phyloP scores from a whole-genome alignment of 768 basidiomycete genomes.

The Tephrocybe sp. region DNA sequence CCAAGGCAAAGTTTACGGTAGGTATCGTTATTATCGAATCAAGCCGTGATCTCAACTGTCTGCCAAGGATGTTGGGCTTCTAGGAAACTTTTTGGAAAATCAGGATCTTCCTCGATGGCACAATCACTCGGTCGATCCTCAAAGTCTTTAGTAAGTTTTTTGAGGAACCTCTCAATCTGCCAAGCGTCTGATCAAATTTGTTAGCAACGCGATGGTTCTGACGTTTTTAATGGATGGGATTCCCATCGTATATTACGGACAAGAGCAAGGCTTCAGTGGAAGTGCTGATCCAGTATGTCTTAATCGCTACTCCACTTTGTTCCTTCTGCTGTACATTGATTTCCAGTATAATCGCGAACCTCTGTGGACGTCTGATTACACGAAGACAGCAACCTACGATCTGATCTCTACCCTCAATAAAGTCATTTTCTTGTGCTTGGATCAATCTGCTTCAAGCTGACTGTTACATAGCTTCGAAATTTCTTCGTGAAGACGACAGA shows the following conservation, averaged over 20 bases:
- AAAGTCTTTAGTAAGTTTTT: constrained; percentile 60
- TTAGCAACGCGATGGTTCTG: constrained; percentile 72
- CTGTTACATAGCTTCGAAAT: constrained; percentile 68
- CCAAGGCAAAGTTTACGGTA: constrained; percentile 49
- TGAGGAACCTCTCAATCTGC: background rate
- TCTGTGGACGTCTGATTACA: constrained; percentile 69
- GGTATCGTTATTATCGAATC: constrained; percentile 25
- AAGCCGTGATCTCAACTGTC: background rate
- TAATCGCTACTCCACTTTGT: background rate
- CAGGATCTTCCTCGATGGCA: constrained; percentile 78
- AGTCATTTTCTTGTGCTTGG: constrained; percentile 31
- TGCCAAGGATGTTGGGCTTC: constrained; percentile 37
- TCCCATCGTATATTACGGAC: constrained; percentile 81
- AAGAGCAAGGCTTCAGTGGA: constrained; percentile 73
- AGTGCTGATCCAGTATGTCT: constrained; percentile 59
- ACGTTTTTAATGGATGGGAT: constrained; percentile 83
- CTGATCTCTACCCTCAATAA: constrained; percentile 61
- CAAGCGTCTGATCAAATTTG: background rate
- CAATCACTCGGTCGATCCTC: constrained; percentile 69
- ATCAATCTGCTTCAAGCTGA: no score
- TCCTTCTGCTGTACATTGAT: constrained; percentile 1
- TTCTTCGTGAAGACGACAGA: constrained; percentile 54
- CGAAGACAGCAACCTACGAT: constrained; percentile 56
- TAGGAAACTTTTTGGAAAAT: constrained; percentile 82
- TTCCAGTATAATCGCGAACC: constrained; percentile 71